Evolutionary conservation across 352 stramenopile species (phyloP).

Genomic region (Globisporangium solare): DNA sequence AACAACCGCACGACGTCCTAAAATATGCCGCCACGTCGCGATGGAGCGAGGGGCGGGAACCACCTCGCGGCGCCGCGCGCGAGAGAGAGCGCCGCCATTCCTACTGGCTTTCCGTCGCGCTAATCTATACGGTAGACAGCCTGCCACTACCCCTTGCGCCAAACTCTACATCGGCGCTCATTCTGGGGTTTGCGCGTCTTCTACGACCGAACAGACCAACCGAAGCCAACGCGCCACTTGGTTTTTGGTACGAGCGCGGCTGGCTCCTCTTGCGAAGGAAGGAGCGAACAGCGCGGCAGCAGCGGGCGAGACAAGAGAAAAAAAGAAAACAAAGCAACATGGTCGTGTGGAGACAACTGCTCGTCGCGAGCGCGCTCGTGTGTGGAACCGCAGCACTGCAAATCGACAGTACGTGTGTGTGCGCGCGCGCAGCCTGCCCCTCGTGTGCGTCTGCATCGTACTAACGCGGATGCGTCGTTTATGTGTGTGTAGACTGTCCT

Average conservation of each 20-base stretch:
- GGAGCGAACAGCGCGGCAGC: too few species aligned
- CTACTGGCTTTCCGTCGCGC: constrained; percentile 7
- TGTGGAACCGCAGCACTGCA: constrained; percentile 5
- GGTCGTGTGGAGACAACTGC: constrained; percentile 11
- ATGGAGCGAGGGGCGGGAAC: constrained; percentile 2
- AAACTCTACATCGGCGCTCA: constrained; percentile 10
- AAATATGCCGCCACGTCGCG: background rate
- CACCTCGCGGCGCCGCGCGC: background rate
- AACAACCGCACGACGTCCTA: background rate
- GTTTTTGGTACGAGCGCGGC: constrained; percentile 17
- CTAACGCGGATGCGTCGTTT: background rate
- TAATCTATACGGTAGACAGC: background rate
- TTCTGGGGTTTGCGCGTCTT: constrained; percentile 13
- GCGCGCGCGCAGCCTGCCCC: too few species aligned
- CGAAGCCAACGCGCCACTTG: constrained; percentile 11
- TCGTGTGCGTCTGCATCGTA: background rate
- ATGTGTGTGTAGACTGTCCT: constrained; percentile 30
- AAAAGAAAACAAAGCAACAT: constrained; percentile 3
- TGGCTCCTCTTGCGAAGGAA: background rate
- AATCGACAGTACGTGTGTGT: constrained; percentile 18
- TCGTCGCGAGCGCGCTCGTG: constrained; percentile 8
- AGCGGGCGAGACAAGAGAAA: background rate
- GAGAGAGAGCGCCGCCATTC: constrained; percentile 4
- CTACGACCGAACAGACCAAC: constrained; percentile 4
- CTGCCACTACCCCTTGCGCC: too few species aligned